Evolutionary conservation across 768 basidiomycete species (phyloP), one percentile per base, ranked within the genome.

Genomic region (Lentinula detonsa): DNA sequence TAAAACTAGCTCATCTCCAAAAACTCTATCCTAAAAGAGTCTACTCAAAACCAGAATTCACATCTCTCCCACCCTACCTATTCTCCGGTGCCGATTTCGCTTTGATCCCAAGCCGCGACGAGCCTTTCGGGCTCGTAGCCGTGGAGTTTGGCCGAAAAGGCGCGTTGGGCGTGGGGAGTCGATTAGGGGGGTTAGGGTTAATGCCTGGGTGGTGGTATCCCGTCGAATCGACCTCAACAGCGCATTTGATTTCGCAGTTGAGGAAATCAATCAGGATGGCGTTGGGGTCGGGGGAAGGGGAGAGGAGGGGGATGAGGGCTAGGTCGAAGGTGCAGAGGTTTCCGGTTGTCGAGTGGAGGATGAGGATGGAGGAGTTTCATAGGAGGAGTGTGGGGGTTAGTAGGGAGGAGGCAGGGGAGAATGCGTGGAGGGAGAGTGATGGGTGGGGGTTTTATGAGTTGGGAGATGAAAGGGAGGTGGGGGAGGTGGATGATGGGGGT

Each of bases 181-280:
- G 95, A 67, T 81, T 96, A 21, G 95, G 95, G 70, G 95, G 95
- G 78, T 82, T 97, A 48, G 95, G 95, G 74, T 78, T 97, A 62
- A 97, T 97, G 95, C 95, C 95, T 70, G 95, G 94, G 76, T 96
- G 95, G 93, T 97, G 95, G 95, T 96, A 94, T 81, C 95, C 95
- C 53, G 95, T 97, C 43, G 94, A 96, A 75, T 96, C 93, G 0
- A 93, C 79, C 64, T 88, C 95, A 31, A 95, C 93, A 5, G 88
- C 86, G 40, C 95, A 97, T 76, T 92, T 97, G 93, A 77, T 95
- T 69, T 96, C 95, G 11, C 95, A 97, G 71, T 75, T 96, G 62
- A 88, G 90, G 6, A 96, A 96, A 76, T 96, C 95, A 8, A 88
- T 97, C 78, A 96, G 96, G 72, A 81, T 95, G 76, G 95, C 95